Percentiles rank a stretch among this genome's conserved stretches.
Evolutionary conservation across 2,329 filamentous ascomycete species (phyloP).

Genomic region (Paecilomyces niveus): DNA sequence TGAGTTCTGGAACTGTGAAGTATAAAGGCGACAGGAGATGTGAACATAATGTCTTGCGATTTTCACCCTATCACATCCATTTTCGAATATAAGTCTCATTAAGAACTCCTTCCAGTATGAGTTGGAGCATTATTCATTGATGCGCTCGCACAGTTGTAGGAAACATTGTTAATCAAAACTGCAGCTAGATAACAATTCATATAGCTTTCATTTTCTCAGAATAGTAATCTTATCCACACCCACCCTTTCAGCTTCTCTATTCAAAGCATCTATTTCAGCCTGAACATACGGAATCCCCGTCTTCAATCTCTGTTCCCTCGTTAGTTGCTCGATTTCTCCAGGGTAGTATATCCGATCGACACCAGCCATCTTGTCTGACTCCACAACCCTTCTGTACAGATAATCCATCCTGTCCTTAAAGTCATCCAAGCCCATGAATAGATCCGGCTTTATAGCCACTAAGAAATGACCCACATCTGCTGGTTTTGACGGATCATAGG

Average conservation of each 20-base stretch:
- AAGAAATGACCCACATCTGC: slow-evolving; percentile 71
- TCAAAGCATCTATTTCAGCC: slow-evolving; percentile 43
- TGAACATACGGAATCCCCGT: slow-evolving; percentile 45
- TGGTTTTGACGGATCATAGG: slow-evolving; percentile 63
- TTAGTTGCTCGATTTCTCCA: slow-evolving; percentile 50
- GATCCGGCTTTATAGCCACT: slow-evolving; percentile 63
- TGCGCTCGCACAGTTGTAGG: too few species aligned
- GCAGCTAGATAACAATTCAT: too few species aligned
- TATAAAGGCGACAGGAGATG: too few species aligned
- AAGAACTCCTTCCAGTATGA: too few species aligned
- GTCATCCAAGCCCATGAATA: slow-evolving; percentile 64
- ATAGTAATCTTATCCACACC: slow-evolving; percentile 16
- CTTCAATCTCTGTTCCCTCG: slow-evolving; percentile 32
- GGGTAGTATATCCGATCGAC: slow-evolving; percentile 52
- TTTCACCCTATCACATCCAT: too few species aligned
- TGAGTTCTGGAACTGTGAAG: too few species aligned
- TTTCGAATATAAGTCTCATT: too few species aligned
- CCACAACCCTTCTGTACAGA: slow-evolving; percentile 49
- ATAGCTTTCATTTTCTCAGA: background rate
- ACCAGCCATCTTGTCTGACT: slow-evolving; percentile 45
- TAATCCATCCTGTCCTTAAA: slow-evolving; percentile 57
- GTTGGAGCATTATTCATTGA: too few species aligned
- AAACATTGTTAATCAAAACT: too few species aligned
- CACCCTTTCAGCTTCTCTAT: slow-evolving; percentile 42
- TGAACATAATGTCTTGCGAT: too few species aligned